Conservation (phyloP, 495 filamentous ascomycete species). For the Haplographium delicatum region DNA sequence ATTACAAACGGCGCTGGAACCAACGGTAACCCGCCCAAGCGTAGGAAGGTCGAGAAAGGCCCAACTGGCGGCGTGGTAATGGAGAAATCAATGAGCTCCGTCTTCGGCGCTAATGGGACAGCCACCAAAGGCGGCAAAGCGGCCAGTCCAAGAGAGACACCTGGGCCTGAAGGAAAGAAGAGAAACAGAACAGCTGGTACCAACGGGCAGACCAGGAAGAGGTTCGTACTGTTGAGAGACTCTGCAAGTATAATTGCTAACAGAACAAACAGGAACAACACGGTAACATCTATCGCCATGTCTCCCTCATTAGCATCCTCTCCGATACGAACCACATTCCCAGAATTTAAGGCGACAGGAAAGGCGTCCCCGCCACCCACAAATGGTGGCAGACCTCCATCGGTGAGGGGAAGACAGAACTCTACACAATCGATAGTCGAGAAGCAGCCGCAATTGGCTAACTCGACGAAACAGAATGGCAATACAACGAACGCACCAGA, state of each 20-base stretch:
- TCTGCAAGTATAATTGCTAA: conserved; percentile 9
- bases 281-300: conserved; percentile 43
- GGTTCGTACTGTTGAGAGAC: conserved; percentile 41
- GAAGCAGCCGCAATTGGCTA: conserved; percentile 53
- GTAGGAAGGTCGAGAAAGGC: conserved; percentile 73
- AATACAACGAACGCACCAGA: conserved; percentile 32
- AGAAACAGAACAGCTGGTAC: conserved; percentile 51
- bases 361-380: conserved; percentile 39
- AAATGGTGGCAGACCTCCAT: conserved; percentile 46
- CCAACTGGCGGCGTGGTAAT: conserved; percentile 50
- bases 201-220: conserved; percentile 62
- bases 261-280: conserved; percentile 39
- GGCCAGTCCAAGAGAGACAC: conserved; percentile 57
- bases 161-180: conserved; percentile 58
- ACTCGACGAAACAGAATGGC: conserved; percentile 46
- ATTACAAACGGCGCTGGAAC: conserved; percentile 38
- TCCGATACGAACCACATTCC: conserved; percentile 60
- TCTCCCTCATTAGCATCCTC: conserved; percentile 71
- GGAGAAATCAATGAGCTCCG: conserved; percentile 67
- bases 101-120: conserved; percentile 38
- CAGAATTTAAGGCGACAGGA: conserved; percentile 37
- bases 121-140: conserved; percentile 46
- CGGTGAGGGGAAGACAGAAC: conserved; percentile 65
- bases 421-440: conserved; percentile 51
- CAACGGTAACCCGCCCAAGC: conserved; percentile 55